Evolutionary conservation across 495 filamentous ascomycete species (phyloP), one percentile per base, ranked within the genome.

Genomic region (Parathielavia appendiculata): DNA sequence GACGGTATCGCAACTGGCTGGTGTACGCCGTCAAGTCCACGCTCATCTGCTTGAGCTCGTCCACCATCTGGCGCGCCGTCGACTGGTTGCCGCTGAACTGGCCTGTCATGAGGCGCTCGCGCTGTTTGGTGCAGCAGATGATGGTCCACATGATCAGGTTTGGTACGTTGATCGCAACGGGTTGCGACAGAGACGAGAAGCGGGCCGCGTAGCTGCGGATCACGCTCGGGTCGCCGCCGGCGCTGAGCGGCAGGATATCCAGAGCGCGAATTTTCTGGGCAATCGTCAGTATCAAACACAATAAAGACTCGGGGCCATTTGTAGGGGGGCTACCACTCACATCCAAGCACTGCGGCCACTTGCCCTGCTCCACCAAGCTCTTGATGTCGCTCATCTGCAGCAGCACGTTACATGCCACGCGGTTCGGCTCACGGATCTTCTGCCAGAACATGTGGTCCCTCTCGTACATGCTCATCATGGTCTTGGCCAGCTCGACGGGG

Each of bases 1-100:
- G 77, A 58, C 92, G 85, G 72, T 95, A 98, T 69, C 90, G 86
- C 64, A 98, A 82, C 80, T 96, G 85, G 30, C 93, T 92, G 14
- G 92, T 92, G 75, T 96, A 98, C 36, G 95, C 85, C 79, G 92
- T 95, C 56, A 96, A 70, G 73, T 96, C 93, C 66, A 88, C 87
- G 50, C 86, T 90, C 67, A 84, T 87, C 64, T 85, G 81, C 70
- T 87, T 81, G 63, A 95, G 73, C 63, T 86, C 76, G 41, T 86
- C 83, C 20, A 86, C 79, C 71, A 93, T 81, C 55, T 68, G 60
- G 54, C 80, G 78, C 56, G 81, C 78, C 62, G 84, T 85, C 59
- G 84, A 86, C 54, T 86, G 85, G 66, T 89, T 81, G 54, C 81
- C 91, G 52, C 86, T 87, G 68, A 84, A 97, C 58, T 82, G 76